These are phyloP conservation scores for Penicillium herquei DNA, from an alignment of 495 filamentous ascomycete genomes.

Conservation along the genomic window DNA sequence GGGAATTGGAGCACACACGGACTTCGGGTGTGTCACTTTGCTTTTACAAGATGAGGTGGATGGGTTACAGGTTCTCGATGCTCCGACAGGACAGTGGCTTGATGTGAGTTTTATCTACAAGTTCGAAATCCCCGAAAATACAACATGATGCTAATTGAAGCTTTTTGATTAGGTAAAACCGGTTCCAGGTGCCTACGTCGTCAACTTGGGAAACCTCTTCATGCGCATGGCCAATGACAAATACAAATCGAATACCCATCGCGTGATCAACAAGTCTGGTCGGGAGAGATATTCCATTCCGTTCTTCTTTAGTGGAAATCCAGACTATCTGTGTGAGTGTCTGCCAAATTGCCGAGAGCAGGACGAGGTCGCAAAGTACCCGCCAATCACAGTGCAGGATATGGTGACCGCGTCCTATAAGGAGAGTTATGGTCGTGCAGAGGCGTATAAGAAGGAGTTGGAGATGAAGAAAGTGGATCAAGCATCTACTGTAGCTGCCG, in stretches of 20 bases:
- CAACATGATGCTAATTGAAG: too few species aligned
- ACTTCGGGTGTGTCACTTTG: slow-evolving; percentile 45
- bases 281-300: slow-evolving; percentile 58
- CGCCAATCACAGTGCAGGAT: slow-evolving; percentile 44
- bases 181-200: slow-evolving; percentile 48
- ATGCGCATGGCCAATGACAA: slow-evolving; percentile 62
- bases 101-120: slow-evolving; percentile 31
- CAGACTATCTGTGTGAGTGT: slow-evolving; percentile 52
- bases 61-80: slow-evolving; percentile 53
- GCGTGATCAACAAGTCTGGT: slow-evolving; percentile 48
- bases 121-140: not conserved
- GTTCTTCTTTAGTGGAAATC: slow-evolving; percentile 59
- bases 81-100: slow-evolving; percentile 37
- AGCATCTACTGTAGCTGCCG: slow-evolving; percentile 9
- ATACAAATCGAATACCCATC: slow-evolving; percentile 54
- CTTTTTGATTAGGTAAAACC: slow-evolving; percentile 40
- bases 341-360: slow-evolving; percentile 46
- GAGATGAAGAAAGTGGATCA: slow-evolving; percentile 12
- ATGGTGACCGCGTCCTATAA: slow-evolving; percentile 34
- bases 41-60: slow-evolving; percentile 49
- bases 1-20: slow-evolving; percentile 48
- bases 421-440: slow-evolving; percentile 35
- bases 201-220: slow-evolving; percentile 57
- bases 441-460: slow-evolving; percentile 32
- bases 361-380: slow-evolving; percentile 43